phyloP scores from a whole-genome alignment of 2,329 filamentous ascomycete genomes.

The Colletotrichum melonis region DNA sequence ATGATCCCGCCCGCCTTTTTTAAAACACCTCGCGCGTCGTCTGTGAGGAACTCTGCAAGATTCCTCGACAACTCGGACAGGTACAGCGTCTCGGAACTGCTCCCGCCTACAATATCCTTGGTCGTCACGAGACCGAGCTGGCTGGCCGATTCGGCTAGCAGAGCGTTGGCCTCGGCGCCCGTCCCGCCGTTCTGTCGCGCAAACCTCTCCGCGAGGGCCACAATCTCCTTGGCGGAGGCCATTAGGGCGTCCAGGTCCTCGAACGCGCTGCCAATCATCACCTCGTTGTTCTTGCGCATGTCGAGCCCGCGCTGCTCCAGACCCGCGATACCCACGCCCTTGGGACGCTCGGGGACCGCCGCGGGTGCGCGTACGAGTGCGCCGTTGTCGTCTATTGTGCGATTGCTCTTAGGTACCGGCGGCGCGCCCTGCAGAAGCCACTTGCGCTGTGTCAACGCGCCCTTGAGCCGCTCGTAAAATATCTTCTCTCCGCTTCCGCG shows the following conservation, averaged over 20 bases:
- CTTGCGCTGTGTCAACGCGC: constrained; percentile 90
- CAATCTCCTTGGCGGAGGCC: constrained; percentile 96
- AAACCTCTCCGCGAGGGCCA: constrained; percentile 91
- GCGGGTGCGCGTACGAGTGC: constrained; percentile 42
- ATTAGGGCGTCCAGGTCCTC: constrained; percentile 97
- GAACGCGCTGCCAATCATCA: constrained; percentile 92
- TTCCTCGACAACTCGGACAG: constrained; percentile 88
- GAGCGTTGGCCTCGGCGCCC: constrained; percentile 76
- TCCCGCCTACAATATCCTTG: constrained; percentile 87
- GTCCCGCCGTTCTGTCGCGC: constrained; percentile 74
- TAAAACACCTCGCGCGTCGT: constrained; percentile 83
- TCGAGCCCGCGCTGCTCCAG: constrained; percentile 88
- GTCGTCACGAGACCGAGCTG: constrained; percentile 92
- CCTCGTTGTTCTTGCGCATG: constrained; percentile 90
- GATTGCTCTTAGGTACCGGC: constrained; percentile 77
- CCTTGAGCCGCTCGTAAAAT: constrained; percentile 89
- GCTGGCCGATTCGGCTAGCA: constrained; percentile 84
- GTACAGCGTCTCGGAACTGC: constrained; percentile 83
- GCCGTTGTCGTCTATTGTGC: constrained; percentile 48
- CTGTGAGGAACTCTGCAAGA: constrained; percentile 88
- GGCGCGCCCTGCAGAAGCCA: constrained; percentile 94
- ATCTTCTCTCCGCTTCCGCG: constrained; percentile 88
- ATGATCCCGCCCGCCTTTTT: constrained; percentile 88
- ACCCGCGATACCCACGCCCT: constrained; percentile 89
- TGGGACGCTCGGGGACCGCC: constrained; percentile 49